Percentiles rank a stretch among this genome's conserved stretches.
Evolutionary conservation across 768 basidiomycete genomes (phyloP).

Genomic region (Russula vinacea): DNA sequence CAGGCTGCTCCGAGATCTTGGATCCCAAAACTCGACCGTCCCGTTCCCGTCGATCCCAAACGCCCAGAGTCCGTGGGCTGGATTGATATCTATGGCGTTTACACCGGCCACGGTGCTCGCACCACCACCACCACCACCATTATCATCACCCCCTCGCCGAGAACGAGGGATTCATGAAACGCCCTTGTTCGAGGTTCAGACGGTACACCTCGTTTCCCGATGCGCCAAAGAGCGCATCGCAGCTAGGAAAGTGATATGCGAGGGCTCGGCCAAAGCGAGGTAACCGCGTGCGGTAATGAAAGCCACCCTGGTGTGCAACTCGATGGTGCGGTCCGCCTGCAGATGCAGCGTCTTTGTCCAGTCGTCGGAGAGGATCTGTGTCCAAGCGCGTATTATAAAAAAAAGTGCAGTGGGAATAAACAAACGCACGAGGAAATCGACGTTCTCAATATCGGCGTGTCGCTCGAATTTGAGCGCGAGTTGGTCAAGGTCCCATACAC

Average conservation of each 20-base stretch:
- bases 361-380: constrained; percentile 89
- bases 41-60: constrained; percentile 88
- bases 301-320: constrained; percentile 93
- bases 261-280: constrained; percentile 90
- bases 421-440: constrained; percentile 93
- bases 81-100: constrained; percentile 89
- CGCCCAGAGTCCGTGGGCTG: constrained; percentile 83
- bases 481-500: constrained; percentile 92
- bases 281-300: constrained; percentile 91
- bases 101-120: constrained; percentile 71
- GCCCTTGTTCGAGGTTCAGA: constrained; percentile 92
- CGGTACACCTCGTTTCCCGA: constrained; percentile 88
- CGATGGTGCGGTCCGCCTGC: constrained; percentile 92
- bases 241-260: constrained; percentile 91
- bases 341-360: constrained; percentile 99
- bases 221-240: constrained; percentile 82
- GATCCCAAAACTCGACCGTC: constrained; percentile 95
- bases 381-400: neutral
- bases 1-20: constrained; percentile 71
- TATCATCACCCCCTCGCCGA: constrained; percentile 38
- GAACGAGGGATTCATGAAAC: constrained; percentile 81
- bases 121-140: constrained; percentile 38
- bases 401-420: too few species aligned
- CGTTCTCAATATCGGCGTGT: constrained; percentile 94
- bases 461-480: constrained; percentile 93